Evolutionary conservation across 768 basidiomycete species (phyloP).

Genomic region (Phylloporus rhodoxanthus): DNA sequence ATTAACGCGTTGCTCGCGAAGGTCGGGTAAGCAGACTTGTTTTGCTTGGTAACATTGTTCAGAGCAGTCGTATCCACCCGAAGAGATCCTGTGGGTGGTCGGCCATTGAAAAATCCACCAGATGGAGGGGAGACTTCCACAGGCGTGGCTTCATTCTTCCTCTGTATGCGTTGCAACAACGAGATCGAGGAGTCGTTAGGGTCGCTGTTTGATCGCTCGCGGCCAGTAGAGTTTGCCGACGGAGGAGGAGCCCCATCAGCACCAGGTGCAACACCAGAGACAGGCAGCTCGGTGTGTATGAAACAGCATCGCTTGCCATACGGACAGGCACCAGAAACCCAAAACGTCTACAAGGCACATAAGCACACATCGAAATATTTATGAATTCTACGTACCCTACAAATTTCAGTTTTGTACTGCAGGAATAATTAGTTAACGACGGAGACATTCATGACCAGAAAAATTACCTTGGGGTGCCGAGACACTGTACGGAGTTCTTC

Average conservation of each 20-base stretch:
- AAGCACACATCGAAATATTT: slow-evolving; percentile 1
- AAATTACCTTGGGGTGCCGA: slow-evolving; percentile 77
- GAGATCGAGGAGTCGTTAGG: slow-evolving; percentile 69
- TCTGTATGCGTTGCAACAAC: slow-evolving; percentile 72
- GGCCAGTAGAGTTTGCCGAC: slow-evolving; percentile 45
- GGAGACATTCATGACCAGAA: not conserved
- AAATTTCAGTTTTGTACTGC: slow-evolving; percentile 92
- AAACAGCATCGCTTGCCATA: slow-evolving; percentile 92
- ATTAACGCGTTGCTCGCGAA: slow-evolving; percentile 45
- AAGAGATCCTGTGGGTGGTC: slow-evolving; percentile 65
- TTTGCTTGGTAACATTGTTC: slow-evolving; percentile 58
- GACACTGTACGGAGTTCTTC: slow-evolving; percentile 80
- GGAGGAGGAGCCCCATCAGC: slow-evolving; percentile 50
- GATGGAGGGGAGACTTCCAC: slow-evolving; percentile 43
- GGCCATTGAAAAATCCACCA: slow-evolving; percentile 46
- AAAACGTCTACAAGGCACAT: slow-evolving; percentile 62
- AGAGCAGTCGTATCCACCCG: slow-evolving; percentile 70
- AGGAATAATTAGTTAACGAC: slow-evolving; percentile 15
- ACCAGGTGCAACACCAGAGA: slow-evolving; percentile 51
- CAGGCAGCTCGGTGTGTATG: slow-evolving; percentile 83
- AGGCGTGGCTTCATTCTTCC: slow-evolving; percentile 55
- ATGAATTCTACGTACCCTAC: slow-evolving; percentile 52
- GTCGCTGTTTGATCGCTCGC: slow-evolving; percentile 75
- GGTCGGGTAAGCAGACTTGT: slow-evolving; percentile 79
- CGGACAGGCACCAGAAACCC: slow-evolving; percentile 89